Evolutionary conservation across 1,139 yeast species (phyloP).

Genomic region (Debaryomyces coudertii): DNA sequence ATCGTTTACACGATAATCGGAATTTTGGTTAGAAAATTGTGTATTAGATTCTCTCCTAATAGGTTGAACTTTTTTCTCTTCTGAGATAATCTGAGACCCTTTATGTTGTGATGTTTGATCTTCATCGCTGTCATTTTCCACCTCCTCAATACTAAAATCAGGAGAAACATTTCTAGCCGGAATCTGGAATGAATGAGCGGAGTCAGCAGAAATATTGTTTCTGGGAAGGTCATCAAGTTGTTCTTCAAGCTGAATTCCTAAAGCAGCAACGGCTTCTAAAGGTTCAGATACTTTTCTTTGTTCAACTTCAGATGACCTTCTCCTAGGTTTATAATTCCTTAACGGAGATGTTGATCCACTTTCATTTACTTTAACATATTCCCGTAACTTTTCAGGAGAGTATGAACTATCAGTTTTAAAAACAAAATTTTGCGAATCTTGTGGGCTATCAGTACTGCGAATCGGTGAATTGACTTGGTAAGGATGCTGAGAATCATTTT

Average conservation of each 20-base stretch:
- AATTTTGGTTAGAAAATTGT: slow-evolving; percentile 24
- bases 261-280: slow-evolving; percentile 32
- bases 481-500: slow-evolving; percentile 17
- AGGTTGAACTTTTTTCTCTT: neutral
- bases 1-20: slow-evolving; percentile 17
- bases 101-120: slow-evolving; percentile 7
- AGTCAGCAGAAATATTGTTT: slow-evolving; percentile 12
- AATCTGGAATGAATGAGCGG: slow-evolving; percentile 6
- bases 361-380: slow-evolving; percentile 23
- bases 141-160: slow-evolving; percentile 47
- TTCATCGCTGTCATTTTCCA: slow-evolving; percentile 33
- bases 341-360: slow-evolving; percentile 26
- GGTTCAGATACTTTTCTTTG: slow-evolving; percentile 28
- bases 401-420: slow-evolving; percentile 22
- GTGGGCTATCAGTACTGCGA: slow-evolving; percentile 13
- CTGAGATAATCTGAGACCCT: neutral
- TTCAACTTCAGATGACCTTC: slow-evolving; percentile 1
- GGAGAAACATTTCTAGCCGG: slow-evolving; percentile 17
- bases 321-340: slow-evolving; percentile 23
- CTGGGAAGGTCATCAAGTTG: slow-evolving; percentile 20
- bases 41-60: neutral
- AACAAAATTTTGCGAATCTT: slow-evolving; percentile 38
- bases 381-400: slow-evolving; percentile 25
- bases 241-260: slow-evolving; percentile 29
- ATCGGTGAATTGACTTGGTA: slow-evolving; percentile 20